Evolutionary conservation across 768 basidiomycete species (phyloP), one percentile per base, ranked within the genome.

Genomic region (Phaffia australis): DNA sequence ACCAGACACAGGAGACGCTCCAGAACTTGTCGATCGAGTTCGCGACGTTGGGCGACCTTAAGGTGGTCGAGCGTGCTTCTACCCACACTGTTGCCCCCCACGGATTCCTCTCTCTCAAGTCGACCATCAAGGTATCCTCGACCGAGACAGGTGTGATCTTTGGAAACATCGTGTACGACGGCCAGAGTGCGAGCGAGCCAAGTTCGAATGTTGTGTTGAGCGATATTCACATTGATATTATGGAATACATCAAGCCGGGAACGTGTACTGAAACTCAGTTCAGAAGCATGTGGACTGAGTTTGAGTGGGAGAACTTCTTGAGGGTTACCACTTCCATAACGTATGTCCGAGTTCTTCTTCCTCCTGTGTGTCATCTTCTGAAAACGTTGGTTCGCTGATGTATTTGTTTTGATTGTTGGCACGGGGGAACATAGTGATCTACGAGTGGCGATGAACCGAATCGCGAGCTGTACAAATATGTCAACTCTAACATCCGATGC

Each of bases 261-360:
- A 88, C 88, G 73, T 95, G 93, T 77, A 94, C 86, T 51, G 94
- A 99, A 76, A 85, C 88, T 25, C 72, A 93, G 87, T 94, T 94
- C 84, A 84, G 94, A 42, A 89, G 84, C 76, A 94, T 94, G 91
- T 95, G 94, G 94, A 99, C 93, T 30, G 95, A 98, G 77, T 99
- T 99, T 73, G 94, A 99, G 76, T 99, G 94, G 94, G 94, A 99
- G 81, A 99, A 99, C 79, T 83, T 93, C 72, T 94, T 98, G 64
- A 97, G 97, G 74, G 89, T 97, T 63, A 86, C 85, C 70, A 88
- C 86, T 56, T 77, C 83, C 27, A 83, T 93, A 76, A 83, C 85
- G 87, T 89, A 78, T 72, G 88, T 83, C 5, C 69, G 69, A 14
- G n/a, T 6, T 30, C 30, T 52, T 25, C 27, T 25, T 58, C 21